Evolutionary conservation across 140 eudicot genomes (phyloP).

Genomic region (Ambrosia hybrid): DNA sequence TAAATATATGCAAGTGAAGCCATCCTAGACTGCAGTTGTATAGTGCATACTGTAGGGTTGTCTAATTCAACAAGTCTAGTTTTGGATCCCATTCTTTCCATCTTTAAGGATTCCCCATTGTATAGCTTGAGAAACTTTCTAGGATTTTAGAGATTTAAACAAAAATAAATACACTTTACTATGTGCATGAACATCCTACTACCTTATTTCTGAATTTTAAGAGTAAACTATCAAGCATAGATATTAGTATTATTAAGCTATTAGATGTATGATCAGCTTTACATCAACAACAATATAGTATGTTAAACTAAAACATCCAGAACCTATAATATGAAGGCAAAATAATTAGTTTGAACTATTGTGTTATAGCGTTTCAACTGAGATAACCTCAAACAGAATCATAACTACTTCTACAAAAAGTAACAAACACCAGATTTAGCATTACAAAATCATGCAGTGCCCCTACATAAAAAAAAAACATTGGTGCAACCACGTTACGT

Average conservation of each 20-base stretch:
- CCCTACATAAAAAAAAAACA: slow-evolving; percentile 1
- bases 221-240: not conserved
- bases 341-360: not conserved
- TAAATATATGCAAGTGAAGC: not conserved
- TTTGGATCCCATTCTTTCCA: not conserved
- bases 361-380: not conserved
- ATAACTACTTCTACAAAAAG: not conserved
- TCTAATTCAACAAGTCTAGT: not conserved
- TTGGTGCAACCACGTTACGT: not conserved
- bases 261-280: not conserved
- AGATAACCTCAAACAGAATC: not conserved
- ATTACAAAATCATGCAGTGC: not conserved
- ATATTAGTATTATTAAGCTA: not conserved
- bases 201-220: not conserved
- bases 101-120: not conserved
- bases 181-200: not conserved
- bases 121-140: not conserved
- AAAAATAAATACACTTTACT: not conserved
- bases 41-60: not conserved
- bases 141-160: not conserved
- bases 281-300: not conserved
- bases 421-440: slow-evolving; percentile 2
- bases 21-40: not conserved
- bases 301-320: not conserved
- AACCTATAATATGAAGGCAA: not conserved